A percentile compares a stretch with the other conserved stretches of the same genome.
These are phyloP conservation scores for Tothia fuscella DNA, from an alignment of 2,329 filamentous ascomycete genomes.

Conservation along the genomic window DNA sequence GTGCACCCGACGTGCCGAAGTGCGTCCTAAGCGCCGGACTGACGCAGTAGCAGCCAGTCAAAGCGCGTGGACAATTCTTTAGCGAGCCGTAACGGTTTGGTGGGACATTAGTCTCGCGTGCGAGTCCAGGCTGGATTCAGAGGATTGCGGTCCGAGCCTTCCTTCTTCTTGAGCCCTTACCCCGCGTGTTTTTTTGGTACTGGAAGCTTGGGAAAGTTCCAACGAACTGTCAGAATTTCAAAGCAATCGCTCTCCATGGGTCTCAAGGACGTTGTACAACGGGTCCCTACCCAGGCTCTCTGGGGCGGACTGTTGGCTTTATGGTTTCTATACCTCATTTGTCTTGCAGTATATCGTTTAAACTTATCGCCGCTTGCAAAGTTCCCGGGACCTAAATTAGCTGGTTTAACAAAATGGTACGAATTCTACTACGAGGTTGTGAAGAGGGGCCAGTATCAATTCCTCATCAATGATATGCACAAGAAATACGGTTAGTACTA, in stretches of 20 bases:
- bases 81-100: too few species aligned
- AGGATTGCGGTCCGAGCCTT: too few species aligned
- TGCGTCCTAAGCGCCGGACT: too few species aligned
- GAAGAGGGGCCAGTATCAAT: not conserved
- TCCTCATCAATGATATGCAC: conserved; percentile 8
- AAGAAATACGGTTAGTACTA: conserved; percentile 9
- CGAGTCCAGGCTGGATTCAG: too few species aligned
- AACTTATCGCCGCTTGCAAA: conserved; percentile 9
- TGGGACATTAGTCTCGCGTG: too few species aligned
- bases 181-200: too few species aligned
- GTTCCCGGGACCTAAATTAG: conserved; percentile 10
- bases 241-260: not conserved
- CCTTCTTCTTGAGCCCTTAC: too few species aligned
- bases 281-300: not conserved
- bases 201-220: too few species aligned
- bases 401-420: conserved; percentile 9
- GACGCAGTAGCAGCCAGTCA: too few species aligned
- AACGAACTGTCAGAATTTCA: too few species aligned
- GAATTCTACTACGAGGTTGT: conserved; percentile 1
- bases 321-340: conserved; percentile 3
- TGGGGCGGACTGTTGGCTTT: not conserved
- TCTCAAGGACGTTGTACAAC: not conserved
- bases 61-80: too few species aligned
- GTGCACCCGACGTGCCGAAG: too few species aligned
- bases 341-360: conserved; percentile 8